phyloP scores from a whole-genome alignment of 768 basidiomycete species.

The Exidia glandulosa region DNA sequence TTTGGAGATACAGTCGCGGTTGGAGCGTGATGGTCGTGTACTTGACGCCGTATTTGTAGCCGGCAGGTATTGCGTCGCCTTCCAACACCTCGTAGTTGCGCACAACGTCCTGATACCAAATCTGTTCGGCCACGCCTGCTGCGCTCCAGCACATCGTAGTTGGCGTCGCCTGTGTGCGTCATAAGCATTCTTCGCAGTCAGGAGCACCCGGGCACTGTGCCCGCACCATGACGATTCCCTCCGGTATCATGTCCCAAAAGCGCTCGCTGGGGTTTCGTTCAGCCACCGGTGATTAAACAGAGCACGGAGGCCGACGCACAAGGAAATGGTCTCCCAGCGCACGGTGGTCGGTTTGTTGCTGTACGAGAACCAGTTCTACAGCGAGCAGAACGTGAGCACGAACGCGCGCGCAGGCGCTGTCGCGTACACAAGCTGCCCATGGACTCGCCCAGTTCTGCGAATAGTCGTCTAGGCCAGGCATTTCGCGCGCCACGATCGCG shows the following conservation, averaged over 20 bases:
- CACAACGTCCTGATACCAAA: not conserved
- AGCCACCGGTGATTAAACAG: no score
- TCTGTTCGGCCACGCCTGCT: not conserved
- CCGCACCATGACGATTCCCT: not conserved
- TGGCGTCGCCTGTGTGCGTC: no score
- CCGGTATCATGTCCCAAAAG: not conserved
- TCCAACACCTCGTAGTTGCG: not conserved
- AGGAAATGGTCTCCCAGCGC: not conserved
- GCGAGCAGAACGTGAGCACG: not conserved
- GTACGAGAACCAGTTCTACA: not conserved
- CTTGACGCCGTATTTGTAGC: constrained; percentile 24
- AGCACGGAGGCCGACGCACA: no score
- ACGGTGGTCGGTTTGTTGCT: not conserved
- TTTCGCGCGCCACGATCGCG: not conserved
- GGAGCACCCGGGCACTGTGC: no score
- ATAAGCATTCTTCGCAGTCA: no score
- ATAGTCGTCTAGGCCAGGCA: not conserved
- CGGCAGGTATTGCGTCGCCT: not conserved
- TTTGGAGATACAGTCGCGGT: constrained; percentile 36
- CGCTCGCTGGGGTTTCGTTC: not conserved
- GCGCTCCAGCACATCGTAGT: not conserved
- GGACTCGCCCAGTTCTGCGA: not conserved
- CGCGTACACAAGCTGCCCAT: not conserved
- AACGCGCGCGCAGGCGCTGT: not conserved
- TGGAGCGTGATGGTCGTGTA: constrained; percentile 40